A percentile compares a stretch with the other conserved stretches of the same genome.
Evolutionary conservation across 1,284 basidiomycete genomes (phyloP).

Genomic region (Entoloma clypeatum): DNA sequence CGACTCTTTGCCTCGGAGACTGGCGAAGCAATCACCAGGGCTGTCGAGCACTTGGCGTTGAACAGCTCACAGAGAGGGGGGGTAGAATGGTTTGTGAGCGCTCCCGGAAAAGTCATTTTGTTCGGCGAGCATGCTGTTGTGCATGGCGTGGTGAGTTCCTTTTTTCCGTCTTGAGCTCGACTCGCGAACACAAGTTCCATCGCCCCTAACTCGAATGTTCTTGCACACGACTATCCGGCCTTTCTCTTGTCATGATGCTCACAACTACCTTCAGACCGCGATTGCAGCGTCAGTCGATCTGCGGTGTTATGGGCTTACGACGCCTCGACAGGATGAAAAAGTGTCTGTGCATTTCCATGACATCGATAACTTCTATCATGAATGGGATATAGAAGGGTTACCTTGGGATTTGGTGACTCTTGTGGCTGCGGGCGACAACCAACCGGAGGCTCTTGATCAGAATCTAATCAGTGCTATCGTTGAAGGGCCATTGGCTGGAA

Average conservation of each 20-base stretch:
- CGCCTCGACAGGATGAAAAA: slow-evolving; percentile 71
- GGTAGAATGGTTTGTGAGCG: slow-evolving; percentile 83
- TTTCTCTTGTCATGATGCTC: slow-evolving; percentile 7
- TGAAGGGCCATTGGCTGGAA: slow-evolving; percentile 44
- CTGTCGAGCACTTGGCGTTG: slow-evolving; percentile 64
- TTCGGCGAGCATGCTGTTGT: slow-evolving; percentile 99
- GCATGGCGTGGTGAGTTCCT: slow-evolving; percentile 81
- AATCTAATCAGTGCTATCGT: slow-evolving; percentile 68
- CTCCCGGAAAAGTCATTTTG: slow-evolving; percentile 97
- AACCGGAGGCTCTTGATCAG: slow-evolving; percentile 68
- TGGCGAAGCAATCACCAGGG: slow-evolving; percentile 49
- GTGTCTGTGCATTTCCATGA: slow-evolving; percentile 81
- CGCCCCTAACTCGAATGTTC: slow-evolving; percentile 7
- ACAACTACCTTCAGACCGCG: slow-evolving; percentile 62
- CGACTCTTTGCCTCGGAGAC: slow-evolving; percentile 39
- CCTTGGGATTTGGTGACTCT: slow-evolving; percentile 81
- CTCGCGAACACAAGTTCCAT: slow-evolving; percentile 1
- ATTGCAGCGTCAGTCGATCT: slow-evolving; percentile 94
- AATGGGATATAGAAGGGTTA: slow-evolving; percentile 80
- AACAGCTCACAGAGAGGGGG: slow-evolving; percentile 27
- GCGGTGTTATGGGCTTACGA: slow-evolving; percentile 87
- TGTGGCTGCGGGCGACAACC: slow-evolving; percentile 47
- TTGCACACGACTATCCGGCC: slow-evolving; percentile 7
- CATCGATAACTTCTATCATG: slow-evolving; percentile 70
- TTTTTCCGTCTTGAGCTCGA: slow-evolving; percentile 4